These are phyloP conservation scores for Trapa bicornis DNA, from an alignment of 345 rosid genomes.

Conservation along the genomic window DNA sequence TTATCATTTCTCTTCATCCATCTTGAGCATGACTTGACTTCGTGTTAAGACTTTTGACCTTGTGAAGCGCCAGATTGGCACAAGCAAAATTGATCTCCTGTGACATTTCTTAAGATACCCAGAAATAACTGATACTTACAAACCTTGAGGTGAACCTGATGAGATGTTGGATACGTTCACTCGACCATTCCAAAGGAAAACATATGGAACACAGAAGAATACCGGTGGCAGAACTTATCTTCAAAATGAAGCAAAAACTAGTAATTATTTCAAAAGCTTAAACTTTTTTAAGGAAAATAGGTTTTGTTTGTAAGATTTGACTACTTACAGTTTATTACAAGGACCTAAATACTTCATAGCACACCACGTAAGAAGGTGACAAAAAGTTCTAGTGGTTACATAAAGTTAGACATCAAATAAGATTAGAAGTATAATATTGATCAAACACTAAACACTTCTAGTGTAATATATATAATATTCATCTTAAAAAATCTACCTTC, in stretches of 20 bases:
- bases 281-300: too few species aligned
- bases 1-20: background rate
- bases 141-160: background rate
- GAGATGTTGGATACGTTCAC: background rate
- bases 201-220: background rate
- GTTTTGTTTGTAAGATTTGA: too few species aligned
- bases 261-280: too few species aligned
- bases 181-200: background rate
- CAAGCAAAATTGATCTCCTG: background rate
- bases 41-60: background rate
- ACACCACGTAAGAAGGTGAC: background rate
- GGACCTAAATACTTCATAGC: too few species aligned
- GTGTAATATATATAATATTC: too few species aligned
- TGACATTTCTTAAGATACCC: background rate
- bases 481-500: too few species aligned
- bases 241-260: too few species aligned
- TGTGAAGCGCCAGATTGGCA: slow-evolving; percentile 2
- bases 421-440: background rate
- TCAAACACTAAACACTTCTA: too few species aligned
- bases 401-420: background rate
- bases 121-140: background rate
- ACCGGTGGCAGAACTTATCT: background rate
- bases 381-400: background rate
- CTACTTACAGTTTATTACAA: too few species aligned
- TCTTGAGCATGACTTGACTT: background rate